Evolutionary conservation across 768 basidiomycete species (phyloP), one percentile per base, ranked within the genome.

Genomic region (Hydnum rufescens): DNA sequence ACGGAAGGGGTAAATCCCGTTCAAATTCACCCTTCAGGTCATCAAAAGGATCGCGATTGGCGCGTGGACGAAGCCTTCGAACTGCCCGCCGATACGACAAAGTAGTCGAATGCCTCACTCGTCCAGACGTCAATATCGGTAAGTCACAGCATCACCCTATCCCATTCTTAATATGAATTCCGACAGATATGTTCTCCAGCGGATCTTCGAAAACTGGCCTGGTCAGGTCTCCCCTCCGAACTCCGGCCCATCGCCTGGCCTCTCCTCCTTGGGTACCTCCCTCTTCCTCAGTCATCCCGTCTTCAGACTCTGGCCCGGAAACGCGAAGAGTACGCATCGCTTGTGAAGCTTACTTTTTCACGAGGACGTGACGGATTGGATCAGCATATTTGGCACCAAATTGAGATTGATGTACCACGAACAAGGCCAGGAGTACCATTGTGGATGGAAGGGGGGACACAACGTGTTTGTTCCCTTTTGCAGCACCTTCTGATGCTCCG

Each of bases 371-470:
- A 83, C 53, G 80, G 83, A 0, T 72, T 93, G 29, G 93, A 99
- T 65, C 88, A 90, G 60, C 84, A 87, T 65, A 93, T 97, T 62
- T 97, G 95, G 95, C 95, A 97, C 66, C 95, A 99, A 65, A 97
- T 97, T 59, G 88, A 89, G 62, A 97, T 96, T 55, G 95, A 99
- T 61, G 93, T 96, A 4, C 95, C 95, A 6, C 73, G 95, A 51
- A 99, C 95, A 34, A 69, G 92, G 49, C 92, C 95, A 18, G 90
- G 92, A 22, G 79, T 93, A 6, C 73, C 70, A 32, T 66, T 99
- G 22, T 99, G 95, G 95, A 83, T 86, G 77, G 78, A 86, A 59
- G 77, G 71, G 26, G 75, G 77, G 19, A 92, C 95, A 3, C 95
- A 97, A 63, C 71, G 90, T 59, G 90, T 89, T 65, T 61, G 78